These are phyloP conservation scores for Trichoderma harzianum DNA, from an alignment of 2,329 filamentous ascomycete genomes.

Conservation along the genomic window DNA sequence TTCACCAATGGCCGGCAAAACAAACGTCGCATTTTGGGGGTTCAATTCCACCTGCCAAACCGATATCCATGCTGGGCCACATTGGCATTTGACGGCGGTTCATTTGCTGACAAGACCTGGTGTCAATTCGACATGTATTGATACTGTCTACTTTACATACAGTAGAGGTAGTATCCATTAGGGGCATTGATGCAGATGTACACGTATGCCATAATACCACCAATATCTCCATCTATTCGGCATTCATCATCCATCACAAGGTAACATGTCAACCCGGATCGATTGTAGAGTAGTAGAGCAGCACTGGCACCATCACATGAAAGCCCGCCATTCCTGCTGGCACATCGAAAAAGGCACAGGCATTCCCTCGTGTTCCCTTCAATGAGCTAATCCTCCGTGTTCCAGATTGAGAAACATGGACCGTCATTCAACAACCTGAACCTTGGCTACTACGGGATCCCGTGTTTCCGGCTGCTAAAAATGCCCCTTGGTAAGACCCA, in stretches of 20 bases:
- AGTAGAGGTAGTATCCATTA: not conserved
- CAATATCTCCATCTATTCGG: not conserved
- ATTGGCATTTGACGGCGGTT: not conserved
- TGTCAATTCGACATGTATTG: not conserved
- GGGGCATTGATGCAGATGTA: not conserved
- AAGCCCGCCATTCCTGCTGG: not conserved
- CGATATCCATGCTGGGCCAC: not conserved
- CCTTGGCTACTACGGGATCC: not conserved
- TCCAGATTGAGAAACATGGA: not conserved
- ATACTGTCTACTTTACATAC: not conserved
- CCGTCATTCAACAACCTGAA: not conserved
- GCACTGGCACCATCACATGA: not conserved
- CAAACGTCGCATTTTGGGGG: not conserved
- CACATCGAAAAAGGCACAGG: not conserved
- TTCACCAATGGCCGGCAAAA: not conserved
- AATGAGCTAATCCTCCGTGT: not conserved
- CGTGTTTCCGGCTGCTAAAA: not conserved
- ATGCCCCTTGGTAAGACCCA: not conserved
- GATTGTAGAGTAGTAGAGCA: not conserved
- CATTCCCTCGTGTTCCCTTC: not conserved
- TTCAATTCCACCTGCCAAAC: conserved; percentile 4
- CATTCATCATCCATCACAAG: not conserved
- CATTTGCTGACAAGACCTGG: not conserved
- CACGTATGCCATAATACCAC: not conserved
- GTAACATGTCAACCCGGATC: not conserved